phyloP scores from a whole-genome alignment of 345 rosid genomes.

The Citrus maxima region DNA sequence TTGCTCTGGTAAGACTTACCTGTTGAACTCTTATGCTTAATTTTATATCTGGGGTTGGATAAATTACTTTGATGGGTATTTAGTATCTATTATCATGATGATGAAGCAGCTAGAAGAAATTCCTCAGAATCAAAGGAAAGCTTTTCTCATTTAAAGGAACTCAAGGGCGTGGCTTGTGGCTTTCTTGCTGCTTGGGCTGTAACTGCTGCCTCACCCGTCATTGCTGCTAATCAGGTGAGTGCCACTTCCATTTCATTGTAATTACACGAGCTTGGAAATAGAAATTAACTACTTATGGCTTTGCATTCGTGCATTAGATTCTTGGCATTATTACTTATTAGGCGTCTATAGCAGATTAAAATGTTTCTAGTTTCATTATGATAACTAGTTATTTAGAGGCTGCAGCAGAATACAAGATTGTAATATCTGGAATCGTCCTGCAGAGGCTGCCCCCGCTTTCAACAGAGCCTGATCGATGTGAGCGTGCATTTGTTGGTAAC shows the following conservation, averaged over 20 bases:
- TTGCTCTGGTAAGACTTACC: slow-evolving; percentile 48
- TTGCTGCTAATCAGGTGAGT: slow-evolving; percentile 76
- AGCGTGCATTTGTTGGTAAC: slow-evolving; percentile 87
- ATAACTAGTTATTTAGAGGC: neutral
- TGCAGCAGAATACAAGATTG: slow-evolving; percentile 8
- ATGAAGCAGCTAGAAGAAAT: slow-evolving; percentile 34
- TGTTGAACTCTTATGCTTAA: neutral
- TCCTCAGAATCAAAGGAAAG: slow-evolving; percentile 26
- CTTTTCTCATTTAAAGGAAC: slow-evolving; percentile 41
- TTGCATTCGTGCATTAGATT: too few relatives aligned
- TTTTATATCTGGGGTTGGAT: too few relatives aligned
- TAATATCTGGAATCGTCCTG: slow-evolving; percentile 10
- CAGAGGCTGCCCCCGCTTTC: slow-evolving; percentile 97
- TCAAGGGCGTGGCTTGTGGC: slow-evolving; percentile 63
- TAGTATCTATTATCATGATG: slow-evolving; percentile 10
- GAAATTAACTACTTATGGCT: too few relatives aligned
- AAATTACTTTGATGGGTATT: neutral
- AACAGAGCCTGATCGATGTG: slow-evolving; percentile 81
- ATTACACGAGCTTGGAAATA: neutral
- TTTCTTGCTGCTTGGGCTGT: slow-evolving; percentile 66
- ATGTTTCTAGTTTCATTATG: neutral
- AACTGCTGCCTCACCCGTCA: slow-evolving; percentile 65
- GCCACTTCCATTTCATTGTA: neutral
- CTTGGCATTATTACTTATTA: neutral
- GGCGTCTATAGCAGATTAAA: neutral